Conservation (phyloP, 1,284 basidiomycete genomes). For the Apiotrichum akiyoshidainum region DNA sequence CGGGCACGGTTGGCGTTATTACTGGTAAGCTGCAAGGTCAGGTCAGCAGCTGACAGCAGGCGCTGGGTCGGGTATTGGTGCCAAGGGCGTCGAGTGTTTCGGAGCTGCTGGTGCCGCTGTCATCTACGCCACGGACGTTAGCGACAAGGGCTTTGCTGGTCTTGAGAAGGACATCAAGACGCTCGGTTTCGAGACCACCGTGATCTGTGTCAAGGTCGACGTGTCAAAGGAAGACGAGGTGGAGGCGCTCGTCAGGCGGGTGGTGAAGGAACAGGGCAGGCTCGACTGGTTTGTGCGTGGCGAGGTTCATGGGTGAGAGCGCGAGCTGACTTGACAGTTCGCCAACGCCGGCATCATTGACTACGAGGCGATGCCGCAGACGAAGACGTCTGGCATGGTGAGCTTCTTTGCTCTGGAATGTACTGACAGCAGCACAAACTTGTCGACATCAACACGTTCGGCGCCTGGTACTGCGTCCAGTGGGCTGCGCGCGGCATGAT, state of each 20-base stretch:
- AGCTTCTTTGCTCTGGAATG: too few species aligned
- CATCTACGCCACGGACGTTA: slow-evolving; percentile 17
- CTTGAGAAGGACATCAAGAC: background rate
- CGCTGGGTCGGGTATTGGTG: slow-evolving; percentile 16
- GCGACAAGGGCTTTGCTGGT: background rate
- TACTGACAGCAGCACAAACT: background rate
- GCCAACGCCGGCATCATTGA: slow-evolving; percentile 21
- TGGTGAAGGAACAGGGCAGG: slow-evolving; percentile 15
- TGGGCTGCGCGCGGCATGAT: slow-evolving; percentile 19
- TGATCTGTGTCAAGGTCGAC: slow-evolving; percentile 11
- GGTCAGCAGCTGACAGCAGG: slow-evolving; percentile 2
- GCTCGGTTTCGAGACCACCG: slow-evolving; percentile 8
- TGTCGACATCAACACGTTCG: slow-evolving; percentile 18
- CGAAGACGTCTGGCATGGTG: slow-evolving; percentile 5
- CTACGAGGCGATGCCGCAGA: slow-evolving; percentile 14
- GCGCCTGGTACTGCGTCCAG: slow-evolving; percentile 17
- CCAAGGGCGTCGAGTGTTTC: slow-evolving; percentile 12
- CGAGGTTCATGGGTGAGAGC: too few species aligned
- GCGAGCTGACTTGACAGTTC: slow-evolving; percentile 3
- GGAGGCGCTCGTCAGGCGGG: slow-evolving; percentile 12
- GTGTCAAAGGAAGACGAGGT: slow-evolving; percentile 18
- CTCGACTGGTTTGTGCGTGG: slow-evolving; percentile 21
- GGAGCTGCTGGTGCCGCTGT: slow-evolving; percentile 9
- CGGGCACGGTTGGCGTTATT: slow-evolving; percentile 13
- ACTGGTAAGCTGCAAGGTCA: slow-evolving; percentile 1